Evolutionary conservation across 2,329 filamentous ascomycete species (phyloP), one percentile per base, ranked within the genome.

Genomic region (Geosmithia putterillii): DNA sequence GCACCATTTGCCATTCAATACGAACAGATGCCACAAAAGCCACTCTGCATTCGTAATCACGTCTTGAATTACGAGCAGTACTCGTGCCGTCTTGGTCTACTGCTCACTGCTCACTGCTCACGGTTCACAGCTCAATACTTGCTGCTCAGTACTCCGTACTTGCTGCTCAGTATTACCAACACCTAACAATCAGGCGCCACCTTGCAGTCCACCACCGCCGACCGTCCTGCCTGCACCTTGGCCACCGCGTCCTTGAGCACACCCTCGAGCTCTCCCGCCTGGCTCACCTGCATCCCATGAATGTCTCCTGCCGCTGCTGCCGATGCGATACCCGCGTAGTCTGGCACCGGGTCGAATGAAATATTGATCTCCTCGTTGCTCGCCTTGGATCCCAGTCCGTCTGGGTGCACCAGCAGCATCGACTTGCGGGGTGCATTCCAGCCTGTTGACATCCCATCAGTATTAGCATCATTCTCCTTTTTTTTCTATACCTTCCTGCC

Each of bases 281-380:
- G 62, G 38, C 69, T 66, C 1, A 74, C 71, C 43, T 57, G 59
- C 0, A 67, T 70, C 0, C 73, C 63, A 45, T 69, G 69, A 7
- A 77, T 57, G 18, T 74, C 64, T 7, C 74, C 74, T 1, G 69
- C 71, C 0, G 71, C 70, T 0, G 76, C 74, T 1, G 75, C 76
- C 59, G 76, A 75, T 18, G 75, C 76, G 41, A 80, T 77, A 34
- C 73, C 75, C 1, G 72, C 57, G 51, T 76, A 80, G 54, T 80
- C 73, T 0, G 76, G 76, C 4, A 65, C 62, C 0, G 76, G 76
- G 21, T 67, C 63, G 47, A 80, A 78, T 1, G 71, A 74, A 48
- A 79, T 78, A 52, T 78, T 79, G 49, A 79, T 70, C 54, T 79
- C 76, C 45, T 76, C 73, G 54, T 78, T 78, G n/a, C 64, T 70